phyloP scores from a whole-genome alignment of 2,329 filamentous ascomycete genomes.

The Byssochlamys sp. region DNA sequence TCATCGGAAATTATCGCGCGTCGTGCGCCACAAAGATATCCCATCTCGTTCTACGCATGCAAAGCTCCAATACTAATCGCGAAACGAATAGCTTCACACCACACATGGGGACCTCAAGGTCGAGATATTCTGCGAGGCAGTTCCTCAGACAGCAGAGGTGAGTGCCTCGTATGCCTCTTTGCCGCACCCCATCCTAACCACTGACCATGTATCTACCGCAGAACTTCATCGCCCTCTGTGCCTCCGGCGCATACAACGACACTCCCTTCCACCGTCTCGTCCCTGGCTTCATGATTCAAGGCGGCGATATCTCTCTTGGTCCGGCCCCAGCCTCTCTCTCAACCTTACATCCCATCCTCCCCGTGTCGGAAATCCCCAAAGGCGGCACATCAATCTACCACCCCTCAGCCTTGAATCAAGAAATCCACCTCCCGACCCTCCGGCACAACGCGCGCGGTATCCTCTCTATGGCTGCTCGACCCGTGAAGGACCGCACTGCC shows the following conservation, averaged over 20 bases:
- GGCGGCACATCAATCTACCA: slow-evolving; percentile 48
- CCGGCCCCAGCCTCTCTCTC: slow-evolving; percentile 33
- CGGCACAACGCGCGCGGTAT: slow-evolving; percentile 50
- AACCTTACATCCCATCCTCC: slow-evolving; percentile 32
- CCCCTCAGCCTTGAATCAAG: slow-evolving; percentile 49
- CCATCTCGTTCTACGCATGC: background rate
- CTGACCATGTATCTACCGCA: slow-evolving; percentile 13
- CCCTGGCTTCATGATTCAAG: slow-evolving; percentile 56
- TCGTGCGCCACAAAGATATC: background rate
- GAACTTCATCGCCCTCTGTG: slow-evolving; percentile 59
- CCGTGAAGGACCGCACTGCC: slow-evolving; percentile 35
- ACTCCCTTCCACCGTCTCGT: slow-evolving; percentile 57
- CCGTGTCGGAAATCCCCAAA: slow-evolving; percentile 41
- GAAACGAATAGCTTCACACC: slow-evolving; percentile 59
- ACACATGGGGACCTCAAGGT: slow-evolving; percentile 84
- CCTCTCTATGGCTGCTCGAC: slow-evolving; percentile 51
- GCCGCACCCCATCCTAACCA: background rate
- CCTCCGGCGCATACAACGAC: slow-evolving; percentile 49
- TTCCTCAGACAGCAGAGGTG: slow-evolving; percentile 83
- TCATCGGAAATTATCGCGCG: background rate
- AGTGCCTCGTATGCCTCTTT: slow-evolving; percentile 8
- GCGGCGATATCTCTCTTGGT: slow-evolving; percentile 44
- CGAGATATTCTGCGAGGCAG: slow-evolving; percentile 89
- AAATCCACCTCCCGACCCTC: slow-evolving; percentile 49
- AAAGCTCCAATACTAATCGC: slow-evolving; percentile 1